Evolutionary conservation across 108 stramenopile genomes (phyloP).

Genomic region (Seminavis robusta): DNA sequence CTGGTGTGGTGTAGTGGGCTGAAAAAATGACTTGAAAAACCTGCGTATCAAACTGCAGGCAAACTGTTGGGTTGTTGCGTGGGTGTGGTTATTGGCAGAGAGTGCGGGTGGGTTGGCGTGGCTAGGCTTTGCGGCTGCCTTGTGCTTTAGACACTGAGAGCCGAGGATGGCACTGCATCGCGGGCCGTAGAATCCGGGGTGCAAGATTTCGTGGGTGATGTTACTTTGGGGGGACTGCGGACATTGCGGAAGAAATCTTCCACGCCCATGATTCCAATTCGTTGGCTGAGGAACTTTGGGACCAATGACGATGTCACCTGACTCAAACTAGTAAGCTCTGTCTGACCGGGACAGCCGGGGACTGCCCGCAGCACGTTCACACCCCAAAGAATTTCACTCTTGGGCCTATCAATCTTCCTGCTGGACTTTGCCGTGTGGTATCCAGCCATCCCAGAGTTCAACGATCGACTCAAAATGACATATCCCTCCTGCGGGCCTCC

Average conservation of each 20-base stretch:
- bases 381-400: slow-evolving; percentile 49
- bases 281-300: slow-evolving; percentile 36
- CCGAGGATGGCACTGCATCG: too few relatives aligned
- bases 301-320: slow-evolving; percentile 42
- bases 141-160: too few relatives aligned
- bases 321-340: slow-evolving; percentile 39
- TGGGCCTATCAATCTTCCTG: slow-evolving; percentile 3
- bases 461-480: slow-evolving; percentile 43
- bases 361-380: slow-evolving; percentile 51
- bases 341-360: slow-evolving; percentile 28
- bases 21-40: too few relatives aligned
- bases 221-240: too few relatives aligned
- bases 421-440: slow-evolving; percentile 8
- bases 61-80: too few relatives aligned
- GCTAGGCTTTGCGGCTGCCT: too few relatives aligned
- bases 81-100: too few relatives aligned
- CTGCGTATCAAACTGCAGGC: too few relatives aligned
- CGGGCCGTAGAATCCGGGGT: too few relatives aligned
- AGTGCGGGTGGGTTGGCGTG: too few relatives aligned
- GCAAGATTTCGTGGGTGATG: too few relatives aligned
- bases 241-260: slow-evolving; percentile 50
- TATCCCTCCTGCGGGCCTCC: slow-evolving; percentile 26
- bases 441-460: slow-evolving; percentile 28
- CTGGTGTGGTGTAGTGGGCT: too few relatives aligned
- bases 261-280: slow-evolving; percentile 44